A percentile compares a stretch with the other conserved stretches of the same genome.
These are phyloP conservation scores for Chrysanthemum seticuspe DNA, from an alignment of 129 eudicot genomes.

Conservation along the genomic window DNA sequence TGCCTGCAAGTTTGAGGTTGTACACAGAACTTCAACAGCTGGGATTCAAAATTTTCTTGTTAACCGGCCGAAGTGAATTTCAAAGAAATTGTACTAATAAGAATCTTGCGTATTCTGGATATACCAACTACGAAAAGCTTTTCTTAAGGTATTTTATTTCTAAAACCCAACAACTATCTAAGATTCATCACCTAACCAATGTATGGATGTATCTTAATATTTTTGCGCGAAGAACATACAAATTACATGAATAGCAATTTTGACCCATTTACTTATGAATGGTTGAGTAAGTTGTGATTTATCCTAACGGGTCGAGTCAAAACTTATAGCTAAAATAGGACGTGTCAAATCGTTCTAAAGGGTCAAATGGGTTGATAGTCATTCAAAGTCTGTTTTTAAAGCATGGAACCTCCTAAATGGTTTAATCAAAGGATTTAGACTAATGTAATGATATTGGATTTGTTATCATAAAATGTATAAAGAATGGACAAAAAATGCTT, in stretches of 20 bases:
- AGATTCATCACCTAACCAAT: neutral
- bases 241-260: neutral
- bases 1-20: conserved; percentile 77
- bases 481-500: neutral
- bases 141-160: conserved; percentile 51
- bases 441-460: neutral
- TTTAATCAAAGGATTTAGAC: neutral
- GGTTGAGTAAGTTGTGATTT: neutral
- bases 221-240: neutral
- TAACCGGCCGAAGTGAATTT: conserved; percentile 79
- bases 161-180: neutral
- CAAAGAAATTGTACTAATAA: conserved; percentile 62
- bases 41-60: conserved; percentile 60
- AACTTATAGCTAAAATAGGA: neutral
- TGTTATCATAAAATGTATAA: neutral
- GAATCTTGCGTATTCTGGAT: conserved; percentile 63
- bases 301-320: neutral
- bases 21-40: conserved; percentile 65
- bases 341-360: neutral
- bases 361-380: neutral
- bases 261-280: neutral
- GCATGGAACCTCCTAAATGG: neutral
- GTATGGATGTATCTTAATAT: neutral
- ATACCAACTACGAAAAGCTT: conserved; percentile 69
- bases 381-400: neutral